Conservation (phyloP, 352 stramenopile species). For the Phytophthora citrophthora region DNA sequence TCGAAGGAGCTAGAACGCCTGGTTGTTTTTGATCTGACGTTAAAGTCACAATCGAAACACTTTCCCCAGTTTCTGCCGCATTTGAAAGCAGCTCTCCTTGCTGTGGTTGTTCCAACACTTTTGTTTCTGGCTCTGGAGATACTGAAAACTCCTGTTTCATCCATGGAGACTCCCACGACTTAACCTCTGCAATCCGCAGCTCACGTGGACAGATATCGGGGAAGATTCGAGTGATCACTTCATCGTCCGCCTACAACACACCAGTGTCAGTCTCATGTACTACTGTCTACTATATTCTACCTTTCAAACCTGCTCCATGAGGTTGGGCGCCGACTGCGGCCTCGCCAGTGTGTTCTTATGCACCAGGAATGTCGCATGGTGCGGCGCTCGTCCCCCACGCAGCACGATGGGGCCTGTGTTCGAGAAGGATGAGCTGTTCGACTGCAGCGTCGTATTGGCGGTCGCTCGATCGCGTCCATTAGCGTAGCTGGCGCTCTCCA, state of each 20-base stretch:
- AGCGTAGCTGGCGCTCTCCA: slow-evolving; percentile 69
- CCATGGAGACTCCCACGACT: slow-evolving; percentile 81
- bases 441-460: slow-evolving; percentile 10
- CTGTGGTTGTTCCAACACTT: slow-evolving; percentile 2
- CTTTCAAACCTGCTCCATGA: slow-evolving; percentile 31
- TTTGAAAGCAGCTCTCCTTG: slow-evolving; percentile 12
- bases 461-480: neutral
- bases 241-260: slow-evolving; percentile 44
- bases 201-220: slow-evolving; percentile 82
- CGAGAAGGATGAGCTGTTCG: slow-evolving; percentile 28
- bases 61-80: slow-evolving; percentile 1
- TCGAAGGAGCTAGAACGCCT: slow-evolving; percentile 1
- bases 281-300: neutral
- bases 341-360: slow-evolving; percentile 21
- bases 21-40: neutral
- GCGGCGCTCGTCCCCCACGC: slow-evolving; percentile 12
- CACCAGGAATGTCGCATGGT: slow-evolving; percentile 27
- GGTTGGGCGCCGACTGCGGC: slow-evolving; percentile 29
- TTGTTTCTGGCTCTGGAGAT: slow-evolving; percentile 5
- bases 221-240: slow-evolving; percentile 76
- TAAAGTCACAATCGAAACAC: neutral
- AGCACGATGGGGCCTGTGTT: slow-evolving; percentile 21
- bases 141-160: slow-evolving; percentile 54
- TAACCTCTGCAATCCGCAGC: slow-evolving; percentile 81
- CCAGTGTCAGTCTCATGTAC: slow-evolving; percentile 1